phyloP scores from a whole-genome alignment of 495 filamentous ascomycete genomes.

The Copromyces sp. region DNA sequence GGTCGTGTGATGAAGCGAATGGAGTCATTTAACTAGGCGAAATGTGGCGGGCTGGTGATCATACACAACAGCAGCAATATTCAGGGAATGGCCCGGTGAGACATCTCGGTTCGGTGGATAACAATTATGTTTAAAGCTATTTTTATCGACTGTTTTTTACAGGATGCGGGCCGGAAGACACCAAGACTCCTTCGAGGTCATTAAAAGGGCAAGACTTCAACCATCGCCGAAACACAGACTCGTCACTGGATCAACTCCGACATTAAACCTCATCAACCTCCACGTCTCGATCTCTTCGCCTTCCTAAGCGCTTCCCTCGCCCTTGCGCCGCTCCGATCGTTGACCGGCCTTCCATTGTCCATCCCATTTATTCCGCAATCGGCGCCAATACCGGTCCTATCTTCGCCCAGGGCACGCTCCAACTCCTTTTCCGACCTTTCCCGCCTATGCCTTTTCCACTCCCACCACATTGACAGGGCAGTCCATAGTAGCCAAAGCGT shows the following conservation, averaged over 20 bases:
- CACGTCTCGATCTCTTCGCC: background rate
- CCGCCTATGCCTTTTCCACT: background rate
- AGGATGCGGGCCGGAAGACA: background rate
- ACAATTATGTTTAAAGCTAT: background rate
- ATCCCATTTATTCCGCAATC: background rate
- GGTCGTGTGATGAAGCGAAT: background rate
- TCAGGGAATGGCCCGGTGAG: background rate
- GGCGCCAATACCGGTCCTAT: background rate
- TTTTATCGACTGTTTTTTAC: background rate
- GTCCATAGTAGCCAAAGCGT: background rate
- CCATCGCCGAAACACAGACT: background rate
- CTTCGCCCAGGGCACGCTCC: conserved; percentile 8
- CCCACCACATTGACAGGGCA: background rate
- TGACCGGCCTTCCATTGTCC: background rate
- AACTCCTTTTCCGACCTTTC: conserved; percentile 12
- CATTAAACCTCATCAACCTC: background rate
- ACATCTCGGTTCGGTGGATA: background rate
- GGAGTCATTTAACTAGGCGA: background rate
- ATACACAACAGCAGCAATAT: background rate
- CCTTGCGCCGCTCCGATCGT: background rate
- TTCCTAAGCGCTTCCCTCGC: background rate
- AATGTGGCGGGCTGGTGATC: background rate
- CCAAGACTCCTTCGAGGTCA: background rate
- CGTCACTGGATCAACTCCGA: background rate
- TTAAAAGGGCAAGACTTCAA: background rate